Evolutionary conservation across 306 rosid species (phyloP), one percentile per base, ranked within the genome.

Genomic region (Delonix regia): DNA sequence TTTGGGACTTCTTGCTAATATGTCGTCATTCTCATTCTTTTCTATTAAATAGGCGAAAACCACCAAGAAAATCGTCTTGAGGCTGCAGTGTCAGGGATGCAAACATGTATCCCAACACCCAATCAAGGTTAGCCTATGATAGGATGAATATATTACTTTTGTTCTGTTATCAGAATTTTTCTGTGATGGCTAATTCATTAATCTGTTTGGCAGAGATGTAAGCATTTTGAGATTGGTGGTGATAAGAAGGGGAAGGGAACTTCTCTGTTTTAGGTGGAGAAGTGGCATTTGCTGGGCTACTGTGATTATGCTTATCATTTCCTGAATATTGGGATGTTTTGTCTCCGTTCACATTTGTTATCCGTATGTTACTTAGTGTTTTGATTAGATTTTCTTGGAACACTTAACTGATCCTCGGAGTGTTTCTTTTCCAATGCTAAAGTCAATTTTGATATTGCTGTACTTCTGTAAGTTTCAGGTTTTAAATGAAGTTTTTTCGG

Each of bases 231-330:
- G 70, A 85, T 85, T 47, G 88, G 88, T 10, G 88, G 88, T 19
- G 88, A 85, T 49, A 85, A 85, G 82, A 85, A 85, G 84, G 88
- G 88, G 59, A 85, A 85, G 28, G 88, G 88, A 79, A 85, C 88
- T 9, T 85, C 88, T 59, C 84, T 85, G 15, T 85, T 85, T 74
- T 85, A 85, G 75, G 73, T 61, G 47, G 66, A 75, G 33, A 30
- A 53, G 22, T 59, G 45, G 57, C 55, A 71, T 39, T 44, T 75
- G 24, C 77, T 3, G 30, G 30, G 25, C 39, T 8, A 59, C 18
- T 49, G 0, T 24, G 7, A 7, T 44, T 61, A 44, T 30, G 15
- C 28, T 36, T 76, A 52, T 14, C 41, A 0, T 81, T n/a, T 34
- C 13, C n/a, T n/a, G n/a, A n/a, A n/a, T n/a, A n/a, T 22, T 64